Percentiles rank a stretch among this genome's conserved stretches.
These are phyloP conservation scores for Zygosaccharomyces rouxii DNA, from an alignment of 805 yeast species.

Conservation along the genomic window DNA sequence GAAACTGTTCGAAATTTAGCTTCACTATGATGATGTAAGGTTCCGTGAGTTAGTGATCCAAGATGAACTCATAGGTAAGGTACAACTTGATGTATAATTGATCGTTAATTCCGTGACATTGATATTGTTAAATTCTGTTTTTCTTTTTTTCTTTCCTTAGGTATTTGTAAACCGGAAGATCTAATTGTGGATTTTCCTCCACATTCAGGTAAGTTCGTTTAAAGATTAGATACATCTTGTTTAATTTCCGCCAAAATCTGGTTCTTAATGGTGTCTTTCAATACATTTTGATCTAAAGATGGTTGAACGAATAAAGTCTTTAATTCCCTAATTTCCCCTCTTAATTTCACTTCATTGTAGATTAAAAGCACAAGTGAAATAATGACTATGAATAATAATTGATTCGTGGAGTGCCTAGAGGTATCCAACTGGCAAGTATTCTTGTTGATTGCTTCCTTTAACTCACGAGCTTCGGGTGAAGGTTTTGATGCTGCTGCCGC, in stretches of 20 bases:
- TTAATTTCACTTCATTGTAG: constrained; percentile 14
- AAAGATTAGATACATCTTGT: not conserved
- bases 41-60: too few species aligned
- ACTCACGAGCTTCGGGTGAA: not conserved
- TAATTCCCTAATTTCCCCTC: constrained; percentile 5
- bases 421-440: not conserved
- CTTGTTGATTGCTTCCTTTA: not conserved
- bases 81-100: too few species aligned
- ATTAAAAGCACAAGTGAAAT: constrained; percentile 12
- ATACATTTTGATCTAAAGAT: not conserved
- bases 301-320: not conserved
- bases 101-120: too few species aligned
- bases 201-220: not conserved
- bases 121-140: too few species aligned
- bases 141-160: too few species aligned
- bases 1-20: too few species aligned
- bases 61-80: too few species aligned
- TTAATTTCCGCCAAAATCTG: not conserved
- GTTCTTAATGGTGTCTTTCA: not conserved
- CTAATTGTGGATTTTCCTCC: not conserved
- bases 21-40: too few species aligned
- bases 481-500: not conserved
- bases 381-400: constrained; percentile 8
- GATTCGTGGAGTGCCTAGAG: not conserved
- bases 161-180: not conserved